Conservation (phyloP, 2,329 filamentous ascomycete genomes). For the Ciborinia camelliae region DNA sequence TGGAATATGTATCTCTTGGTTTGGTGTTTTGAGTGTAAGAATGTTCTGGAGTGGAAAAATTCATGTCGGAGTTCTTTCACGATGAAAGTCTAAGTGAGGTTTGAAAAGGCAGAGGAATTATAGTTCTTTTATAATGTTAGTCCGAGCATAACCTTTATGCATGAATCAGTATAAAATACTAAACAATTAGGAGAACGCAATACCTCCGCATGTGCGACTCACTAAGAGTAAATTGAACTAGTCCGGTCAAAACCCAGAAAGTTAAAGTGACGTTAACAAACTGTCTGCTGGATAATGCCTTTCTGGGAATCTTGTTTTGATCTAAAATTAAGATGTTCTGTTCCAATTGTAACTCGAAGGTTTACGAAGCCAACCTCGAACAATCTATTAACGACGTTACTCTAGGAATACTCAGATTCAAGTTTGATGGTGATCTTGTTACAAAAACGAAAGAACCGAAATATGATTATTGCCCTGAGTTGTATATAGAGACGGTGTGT, state of each 20-base stretch:
- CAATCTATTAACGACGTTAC: background rate
- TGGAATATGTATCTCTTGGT: background rate
- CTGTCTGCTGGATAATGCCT: background rate
- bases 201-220: too few relatives aligned
- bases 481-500: background rate
- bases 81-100: background rate
- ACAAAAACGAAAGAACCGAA: slow-evolving; percentile 4
- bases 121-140: slow-evolving; percentile 1
- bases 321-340: background rate
- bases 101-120: background rate
- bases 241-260: background rate
- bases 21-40: background rate
- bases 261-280: background rate
- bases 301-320: background rate
- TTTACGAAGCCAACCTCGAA: background rate
- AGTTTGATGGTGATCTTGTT: slow-evolving; percentile 1
- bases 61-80: background rate
- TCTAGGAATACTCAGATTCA: background rate
- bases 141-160: too few relatives aligned
- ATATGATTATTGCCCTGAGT: background rate
- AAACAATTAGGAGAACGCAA: too few relatives aligned
- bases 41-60: background rate
- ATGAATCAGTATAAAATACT: too few relatives aligned
- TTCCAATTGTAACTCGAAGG: background rate
- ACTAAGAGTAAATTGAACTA: background rate